Conservation (phyloP, 331 rosid species). For the Acacia concinna region DNA sequence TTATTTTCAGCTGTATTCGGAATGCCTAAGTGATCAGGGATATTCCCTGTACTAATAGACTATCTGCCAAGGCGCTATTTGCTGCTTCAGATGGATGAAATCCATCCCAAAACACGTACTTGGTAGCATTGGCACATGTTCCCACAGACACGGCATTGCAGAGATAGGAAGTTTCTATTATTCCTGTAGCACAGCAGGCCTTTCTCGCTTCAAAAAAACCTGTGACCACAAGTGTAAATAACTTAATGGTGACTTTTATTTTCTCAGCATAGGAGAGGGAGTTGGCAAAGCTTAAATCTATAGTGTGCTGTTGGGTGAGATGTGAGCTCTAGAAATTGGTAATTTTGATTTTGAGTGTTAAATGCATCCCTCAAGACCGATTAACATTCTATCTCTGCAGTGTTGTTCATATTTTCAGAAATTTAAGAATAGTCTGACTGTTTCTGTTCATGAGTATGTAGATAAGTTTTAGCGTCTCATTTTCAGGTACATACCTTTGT, state of each 20-base stretch:
- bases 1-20: not conserved
- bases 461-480: slow-evolving; percentile 20
- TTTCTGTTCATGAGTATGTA: slow-evolving; percentile 17
- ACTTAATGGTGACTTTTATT: not conserved
- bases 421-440: slow-evolving; percentile 12
- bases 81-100: slow-evolving; percentile 88
- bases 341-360: not conserved
- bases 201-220: slow-evolving; percentile 76
- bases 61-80: slow-evolving; percentile 53
- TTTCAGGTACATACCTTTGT: slow-evolving; percentile 43
- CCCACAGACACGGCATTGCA: slow-evolving; percentile 62
- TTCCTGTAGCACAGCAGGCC: slow-evolving; percentile 85
- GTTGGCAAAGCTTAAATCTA: not conserved
- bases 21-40: slow-evolving; percentile 41
- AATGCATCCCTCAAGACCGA: not conserved
- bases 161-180: slow-evolving; percentile 65
- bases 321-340: not conserved
- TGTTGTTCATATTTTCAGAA: slow-evolving; percentile 14
- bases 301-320: not conserved
- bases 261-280: not conserved
- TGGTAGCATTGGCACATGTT: slow-evolving; percentile 75
- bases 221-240: slow-evolving; percentile 24
- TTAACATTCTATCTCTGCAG: slow-evolving; percentile 21
- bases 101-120: slow-evolving; percentile 85
- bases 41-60: slow-evolving; percentile 50